Evolutionary conservation across 1,284 basidiomycete genomes (phyloP), one percentile per base, ranked within the genome.

Genomic region (Amylostereum chailletii): DNA sequence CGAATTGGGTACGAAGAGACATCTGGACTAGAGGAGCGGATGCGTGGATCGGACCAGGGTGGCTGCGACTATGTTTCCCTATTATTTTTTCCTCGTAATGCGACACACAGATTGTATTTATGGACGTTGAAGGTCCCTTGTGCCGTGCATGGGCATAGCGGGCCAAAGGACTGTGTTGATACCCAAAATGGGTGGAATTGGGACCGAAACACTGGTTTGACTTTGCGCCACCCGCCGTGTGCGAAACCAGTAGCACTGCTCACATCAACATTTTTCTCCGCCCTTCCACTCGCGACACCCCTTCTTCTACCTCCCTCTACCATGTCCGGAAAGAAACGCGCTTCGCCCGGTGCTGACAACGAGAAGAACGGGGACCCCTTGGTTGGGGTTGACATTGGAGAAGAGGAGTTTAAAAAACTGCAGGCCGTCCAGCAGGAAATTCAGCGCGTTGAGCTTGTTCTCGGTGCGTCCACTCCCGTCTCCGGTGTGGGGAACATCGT

Each of bases 321-420:
- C 32, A 53, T 55, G 53, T 44, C 51, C 62, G 81, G 82, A 51
- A 82, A 78, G 58, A 89, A 90, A 71, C 83, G 86, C 65, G 77
- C 75, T 38, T 85, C 84, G 49, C 82, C 86, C 29, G 86, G 84
- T 8, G 77, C 81, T 39, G 81, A 85, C 47, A 74, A 71, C 26
- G 76, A 80, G 62, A 88, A 86, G 64, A 76, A 77, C 33, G 50
- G 49, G 11, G 53, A 57, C 58, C 77, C 79, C 54, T 71, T 89
- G 34, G 68, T 75, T 52, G 73, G 74, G 47, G 79, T 83, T 48
- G 81, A 85, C 58, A 71, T 90, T 57, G 73, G 69, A 50, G 81
- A 84, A 40, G 85, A 81, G 60, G 78, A 86, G 59, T 81, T 81
- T 48, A 66, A 73, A 63, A 83, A 83, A 63, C 71, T 90, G 54